A percentile compares a stretch with the other conserved stretches of the same genome.
phyloP scores from a whole-genome alignment of 1,284 basidiomycete species.

The Sanguinoderma infundibulare region DNA sequence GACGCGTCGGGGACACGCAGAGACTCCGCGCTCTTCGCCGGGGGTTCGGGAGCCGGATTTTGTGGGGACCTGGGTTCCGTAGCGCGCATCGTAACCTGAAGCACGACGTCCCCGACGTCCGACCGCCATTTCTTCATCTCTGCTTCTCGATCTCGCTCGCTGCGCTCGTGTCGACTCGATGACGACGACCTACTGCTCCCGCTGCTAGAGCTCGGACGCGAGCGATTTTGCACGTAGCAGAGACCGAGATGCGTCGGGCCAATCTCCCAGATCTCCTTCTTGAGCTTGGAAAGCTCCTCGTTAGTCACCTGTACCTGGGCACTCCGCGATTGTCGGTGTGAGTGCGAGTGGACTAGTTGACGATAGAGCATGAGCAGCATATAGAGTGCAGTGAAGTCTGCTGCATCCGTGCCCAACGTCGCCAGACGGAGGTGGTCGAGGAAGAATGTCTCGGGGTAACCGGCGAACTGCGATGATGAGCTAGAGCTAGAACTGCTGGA shows the following conservation, averaged over 20 bases:
- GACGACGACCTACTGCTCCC: constrained; percentile 10
- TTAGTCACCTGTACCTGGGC: constrained; percentile 29
- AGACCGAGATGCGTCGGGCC: constrained; percentile 63
- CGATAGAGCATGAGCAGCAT: constrained; percentile 84
- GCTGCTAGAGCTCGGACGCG: constrained; percentile 17
- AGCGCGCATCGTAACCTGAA: constrained; percentile 41
- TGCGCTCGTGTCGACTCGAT: constrained; percentile 18
- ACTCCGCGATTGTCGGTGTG: constrained; percentile 7
- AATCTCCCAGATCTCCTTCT: constrained; percentile 80
- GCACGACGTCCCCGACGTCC: constrained; percentile 40
- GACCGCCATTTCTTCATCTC: constrained; percentile 44
- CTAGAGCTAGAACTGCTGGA: constrained; percentile 36
- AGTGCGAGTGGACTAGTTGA: constrained; percentile 62
- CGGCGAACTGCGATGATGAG: constrained; percentile 32
- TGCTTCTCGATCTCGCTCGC: constrained; percentile 30
- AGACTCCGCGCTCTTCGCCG: constrained; percentile 2
- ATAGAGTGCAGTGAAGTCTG: constrained; percentile 78
- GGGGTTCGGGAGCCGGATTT: neutral
- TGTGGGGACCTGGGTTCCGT: constrained; percentile 26
- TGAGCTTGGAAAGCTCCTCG: constrained; percentile 61
- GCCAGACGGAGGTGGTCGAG: constrained; percentile 81
- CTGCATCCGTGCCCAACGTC: constrained; percentile 72
- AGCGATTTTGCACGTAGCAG: constrained; percentile 46
- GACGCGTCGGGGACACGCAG: constrained; percentile 51
- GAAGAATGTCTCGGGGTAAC: constrained; percentile 83